These are phyloP conservation scores for Coniella vitis DNA, from an alignment of 2,329 filamentous ascomycete genomes.

Conservation along the genomic window DNA sequence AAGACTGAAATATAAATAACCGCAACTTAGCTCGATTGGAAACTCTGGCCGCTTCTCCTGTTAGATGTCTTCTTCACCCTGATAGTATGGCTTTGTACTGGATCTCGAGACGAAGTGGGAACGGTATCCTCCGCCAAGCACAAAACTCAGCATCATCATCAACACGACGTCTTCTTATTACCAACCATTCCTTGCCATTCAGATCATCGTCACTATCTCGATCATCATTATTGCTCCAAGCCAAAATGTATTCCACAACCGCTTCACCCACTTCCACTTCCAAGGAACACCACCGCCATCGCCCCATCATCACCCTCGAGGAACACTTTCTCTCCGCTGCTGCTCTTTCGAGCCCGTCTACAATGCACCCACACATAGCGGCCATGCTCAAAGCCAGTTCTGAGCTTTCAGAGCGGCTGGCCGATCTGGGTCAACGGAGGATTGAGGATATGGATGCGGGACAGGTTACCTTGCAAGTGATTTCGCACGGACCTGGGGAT, in stretches of 20 bases:
- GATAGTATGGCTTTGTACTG: too few relatives aligned
- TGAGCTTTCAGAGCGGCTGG: conserved; percentile 19
- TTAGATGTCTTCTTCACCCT: too few relatives aligned
- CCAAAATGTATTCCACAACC: background rate
- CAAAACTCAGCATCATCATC: too few relatives aligned
- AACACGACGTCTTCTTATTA: too few relatives aligned
- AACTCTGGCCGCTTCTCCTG: too few relatives aligned
- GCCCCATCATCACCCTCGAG: conserved; percentile 33
- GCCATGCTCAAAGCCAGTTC: conserved; percentile 18
- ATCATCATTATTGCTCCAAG: too few relatives aligned
- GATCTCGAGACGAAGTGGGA: too few relatives aligned
- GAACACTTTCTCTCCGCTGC: conserved; percentile 30
- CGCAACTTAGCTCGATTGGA: too few relatives aligned
- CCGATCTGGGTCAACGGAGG: conserved; percentile 19
- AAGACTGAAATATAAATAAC: too few relatives aligned
- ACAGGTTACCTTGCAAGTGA: conserved; percentile 19
- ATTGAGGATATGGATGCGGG: conserved; percentile 22
- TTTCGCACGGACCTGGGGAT: conserved; percentile 22
- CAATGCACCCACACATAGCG: conserved; percentile 14
- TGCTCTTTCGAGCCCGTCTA: conserved; percentile 11
- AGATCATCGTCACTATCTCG: too few relatives aligned
- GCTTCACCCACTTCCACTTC: background rate
- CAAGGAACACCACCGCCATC: background rate
- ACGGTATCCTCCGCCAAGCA: too few relatives aligned
- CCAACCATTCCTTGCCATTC: too few relatives aligned